Percentiles rank a stretch among this genome's conserved stretches.
Conservation (phyloP, 2,329 filamentous ascomycete species). For the Alternaria ventricosa region DNA sequence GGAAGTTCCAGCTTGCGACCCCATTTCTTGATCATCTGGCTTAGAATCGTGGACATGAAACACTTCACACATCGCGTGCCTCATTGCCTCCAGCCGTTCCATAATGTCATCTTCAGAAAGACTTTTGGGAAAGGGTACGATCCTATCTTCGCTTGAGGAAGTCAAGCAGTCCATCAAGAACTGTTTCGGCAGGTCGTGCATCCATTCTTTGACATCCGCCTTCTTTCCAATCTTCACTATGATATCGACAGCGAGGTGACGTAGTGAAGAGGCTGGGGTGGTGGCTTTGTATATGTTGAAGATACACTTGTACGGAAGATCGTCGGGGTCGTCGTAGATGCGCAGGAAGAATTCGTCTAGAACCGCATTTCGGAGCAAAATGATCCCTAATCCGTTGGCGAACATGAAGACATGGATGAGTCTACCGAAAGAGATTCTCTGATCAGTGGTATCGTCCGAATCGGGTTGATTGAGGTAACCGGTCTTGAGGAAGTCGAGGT, state of each 20-base stretch:
- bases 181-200: not conserved
- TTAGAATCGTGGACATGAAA: not conserved
- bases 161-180: not conserved
- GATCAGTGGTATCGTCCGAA: not conserved
- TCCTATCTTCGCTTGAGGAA: not conserved
- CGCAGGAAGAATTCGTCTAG: not conserved
- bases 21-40: not conserved
- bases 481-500: not conserved
- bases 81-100: not conserved
- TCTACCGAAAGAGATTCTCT: not conserved
- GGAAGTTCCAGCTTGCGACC: not conserved
- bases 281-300: not conserved
- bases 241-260: not conserved
- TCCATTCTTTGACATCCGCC: not conserved
- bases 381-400: not conserved
- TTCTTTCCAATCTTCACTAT: not conserved
- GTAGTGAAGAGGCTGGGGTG: not conserved
- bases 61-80: not conserved
- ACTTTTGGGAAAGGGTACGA: not conserved
- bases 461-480: not conserved
- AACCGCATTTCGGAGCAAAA: not conserved
- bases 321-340: not conserved
- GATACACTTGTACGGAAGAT: not conserved
- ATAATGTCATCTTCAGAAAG: not conserved
- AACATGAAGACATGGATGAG: not conserved